Evolutionary conservation across 345 rosid species (phyloP), one percentile per base, ranked within the genome.

Genomic region (Eutrema yunnanense): DNA sequence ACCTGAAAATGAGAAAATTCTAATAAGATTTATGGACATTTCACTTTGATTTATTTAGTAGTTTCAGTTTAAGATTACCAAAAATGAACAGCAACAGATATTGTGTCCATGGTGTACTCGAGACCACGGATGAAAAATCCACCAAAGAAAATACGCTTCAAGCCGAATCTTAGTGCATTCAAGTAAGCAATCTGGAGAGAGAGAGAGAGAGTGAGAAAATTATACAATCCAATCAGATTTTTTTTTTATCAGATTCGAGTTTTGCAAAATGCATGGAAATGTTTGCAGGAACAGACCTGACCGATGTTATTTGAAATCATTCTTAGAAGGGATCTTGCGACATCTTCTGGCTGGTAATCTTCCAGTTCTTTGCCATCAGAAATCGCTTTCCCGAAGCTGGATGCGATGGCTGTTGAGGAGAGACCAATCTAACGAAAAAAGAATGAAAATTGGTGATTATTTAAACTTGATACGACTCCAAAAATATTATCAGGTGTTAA

Each of bases 271-370:
- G 40, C 12, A 47, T 34, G 22, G 37, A 72, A 19, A 42, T 73
- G 65, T 13, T 37, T 7, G 4, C 8, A 55, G 48, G 33, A 71
- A 81, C 82, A 56, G 67, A 92, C 96, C 88, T 89, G 96, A 51
- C 96, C 93, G 41, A 89, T 77, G 73, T 92, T 92, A 71, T 92
- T 89, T 16, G 96, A 92, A 50, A 92, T 89, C 96, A 92, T 87
- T 81, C 93, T 78, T 64, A 92, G 32, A 67, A 92, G 96, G 7
- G 97, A 86, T 16, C 88, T 82, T 5, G 93, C 82, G 1, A 92
- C 57, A 68, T 92, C 97, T 81, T 91, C 97, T 51, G 86, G 84
- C 44, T 82, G 68, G 82, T 86, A 91, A 70, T 87, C 93, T 79
- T 83, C 88, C 29, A 87, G 87, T 72, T 86, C 96, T 81, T 83